Percentiles rank a stretch among this genome's conserved stretches.
phyloP scores from a whole-genome alignment of 495 filamentous ascomycete genomes.

The Talaromyces proteolyticus region DNA sequence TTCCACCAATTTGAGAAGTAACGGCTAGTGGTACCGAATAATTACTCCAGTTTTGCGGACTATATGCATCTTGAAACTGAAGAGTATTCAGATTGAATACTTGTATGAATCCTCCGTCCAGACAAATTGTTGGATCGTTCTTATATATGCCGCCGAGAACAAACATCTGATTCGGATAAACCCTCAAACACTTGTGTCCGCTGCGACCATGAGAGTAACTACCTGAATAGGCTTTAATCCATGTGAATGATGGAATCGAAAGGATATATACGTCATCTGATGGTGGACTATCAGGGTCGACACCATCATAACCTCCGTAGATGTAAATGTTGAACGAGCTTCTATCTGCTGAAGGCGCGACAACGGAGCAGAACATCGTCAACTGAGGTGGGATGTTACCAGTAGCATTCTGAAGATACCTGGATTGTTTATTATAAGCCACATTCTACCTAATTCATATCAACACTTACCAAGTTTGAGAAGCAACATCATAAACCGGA shows the following conservation, averaged over 20 bases:
- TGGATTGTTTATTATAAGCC: neutral
- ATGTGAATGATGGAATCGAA: slow-evolving; percentile 60
- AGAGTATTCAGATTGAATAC: slow-evolving; percentile 52
- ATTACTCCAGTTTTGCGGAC: slow-evolving; percentile 42
- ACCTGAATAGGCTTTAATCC: slow-evolving; percentile 49
- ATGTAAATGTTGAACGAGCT: slow-evolving; percentile 59
- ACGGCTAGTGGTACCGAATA: slow-evolving; percentile 51
- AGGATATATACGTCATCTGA: slow-evolving; percentile 61
- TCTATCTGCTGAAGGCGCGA: slow-evolving; percentile 47
- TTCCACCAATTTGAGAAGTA: slow-evolving; percentile 49
- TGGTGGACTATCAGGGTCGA: slow-evolving; percentile 22
- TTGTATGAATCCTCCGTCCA: slow-evolving; percentile 43
- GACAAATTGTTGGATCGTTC: slow-evolving; percentile 27
- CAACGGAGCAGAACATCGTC: slow-evolving; percentile 53
- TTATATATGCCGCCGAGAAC: slow-evolving; percentile 47
- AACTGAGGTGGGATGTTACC: slow-evolving; percentile 37
- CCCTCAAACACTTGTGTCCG: slow-evolving; percentile 54
- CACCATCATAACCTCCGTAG: slow-evolving; percentile 55
- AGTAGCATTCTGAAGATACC: slow-evolving; percentile 41
- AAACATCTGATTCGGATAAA: slow-evolving; percentile 63
- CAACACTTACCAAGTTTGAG: slow-evolving; percentile 15
- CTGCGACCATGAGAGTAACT: slow-evolving; percentile 37
- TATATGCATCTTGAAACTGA: slow-evolving; percentile 46
- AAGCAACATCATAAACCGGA: slow-evolving; percentile 52
- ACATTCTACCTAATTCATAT: neutral